These are phyloP conservation scores for Dissophora globulifera DNA, from an alignment of 192 early-diverging fungal genomes.

Conservation along the genomic window DNA sequence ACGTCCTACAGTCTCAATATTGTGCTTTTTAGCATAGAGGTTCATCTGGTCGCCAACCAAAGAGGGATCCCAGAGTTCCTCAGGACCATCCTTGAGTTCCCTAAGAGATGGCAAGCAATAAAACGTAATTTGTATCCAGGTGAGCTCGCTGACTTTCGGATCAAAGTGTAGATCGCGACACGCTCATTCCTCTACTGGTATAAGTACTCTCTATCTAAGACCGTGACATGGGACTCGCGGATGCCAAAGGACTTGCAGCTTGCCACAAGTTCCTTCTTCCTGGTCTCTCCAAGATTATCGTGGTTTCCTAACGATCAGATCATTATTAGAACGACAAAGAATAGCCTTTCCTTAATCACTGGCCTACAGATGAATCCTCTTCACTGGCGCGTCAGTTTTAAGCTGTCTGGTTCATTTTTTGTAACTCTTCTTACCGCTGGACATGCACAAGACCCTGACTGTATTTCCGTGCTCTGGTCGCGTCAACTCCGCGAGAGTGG, in stretches of 20 bases:
- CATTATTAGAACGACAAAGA: constrained; percentile 2
- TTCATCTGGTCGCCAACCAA: constrained; percentile 71
- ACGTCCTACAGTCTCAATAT: constrained; percentile 71
- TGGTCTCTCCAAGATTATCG: constrained; percentile 68
- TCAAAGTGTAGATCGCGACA: too few species aligned
- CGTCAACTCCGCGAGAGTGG: constrained; percentile 71
- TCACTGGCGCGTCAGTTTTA: too few species aligned
- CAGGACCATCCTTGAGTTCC: constrained; percentile 75
- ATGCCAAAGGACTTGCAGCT: constrained; percentile 73
- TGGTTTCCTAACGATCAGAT: constrained; percentile 66
- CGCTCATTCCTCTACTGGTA: neutral
- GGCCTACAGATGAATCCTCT: too few species aligned
- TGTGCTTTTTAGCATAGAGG: constrained; percentile 65
- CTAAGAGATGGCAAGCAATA: constrained; percentile 19
- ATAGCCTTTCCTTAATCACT: too few species aligned
- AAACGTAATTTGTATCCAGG: too few species aligned
- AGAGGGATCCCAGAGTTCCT: constrained; percentile 67
- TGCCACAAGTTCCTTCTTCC: constrained; percentile 70
- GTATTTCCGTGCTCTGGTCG: constrained; percentile 59
- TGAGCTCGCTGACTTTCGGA: too few species aligned
- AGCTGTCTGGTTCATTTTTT: neutral
- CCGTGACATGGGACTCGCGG: constrained; percentile 53
- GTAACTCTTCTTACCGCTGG: constrained; percentile 67
- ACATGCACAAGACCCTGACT: constrained; percentile 85
- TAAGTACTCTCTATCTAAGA: constrained; percentile 71